Evolutionary conservation across 1,284 basidiomycete species (phyloP).

Genomic region (Phellopilus nigrolimitatus): DNA sequence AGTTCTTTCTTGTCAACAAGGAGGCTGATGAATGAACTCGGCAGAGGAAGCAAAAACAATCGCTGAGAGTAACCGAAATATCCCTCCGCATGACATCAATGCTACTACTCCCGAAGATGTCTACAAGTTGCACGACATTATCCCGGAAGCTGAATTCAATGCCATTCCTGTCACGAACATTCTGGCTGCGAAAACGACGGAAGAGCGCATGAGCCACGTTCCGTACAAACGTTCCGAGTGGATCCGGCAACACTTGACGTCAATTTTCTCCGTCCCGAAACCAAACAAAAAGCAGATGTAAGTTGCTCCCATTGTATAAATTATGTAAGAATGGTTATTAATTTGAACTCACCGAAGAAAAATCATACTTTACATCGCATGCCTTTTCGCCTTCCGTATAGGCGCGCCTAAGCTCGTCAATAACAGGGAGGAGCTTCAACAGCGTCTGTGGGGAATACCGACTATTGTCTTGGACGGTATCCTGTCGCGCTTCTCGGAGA

Average conservation of each 20-base stretch:
- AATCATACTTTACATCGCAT: conserved; percentile 73
- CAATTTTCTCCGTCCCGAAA: conserved; percentile 37
- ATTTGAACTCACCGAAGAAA: conserved; percentile 55
- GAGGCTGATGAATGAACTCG: conserved; percentile 4
- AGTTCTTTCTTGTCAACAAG: background rate
- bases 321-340: conserved; percentile 10
- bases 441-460: conserved; percentile 58
- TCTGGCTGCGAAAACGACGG: conserved; percentile 43
- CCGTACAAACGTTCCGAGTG: conserved; percentile 64
- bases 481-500: conserved; percentile 77
- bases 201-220: conserved; percentile 51
- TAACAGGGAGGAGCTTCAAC: conserved; percentile 46
- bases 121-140: conserved; percentile 72
- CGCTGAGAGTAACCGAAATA: conserved; percentile 60
- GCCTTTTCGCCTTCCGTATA: conserved; percentile 67
- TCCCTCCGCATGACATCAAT: conserved; percentile 65
- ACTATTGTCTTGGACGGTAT: conserved; percentile 67
- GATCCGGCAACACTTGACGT: conserved; percentile 56
- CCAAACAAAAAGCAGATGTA: conserved; percentile 58
- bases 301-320: conserved; percentile 24
- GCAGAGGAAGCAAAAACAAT: conserved; percentile 61
- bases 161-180: conserved; percentile 52
- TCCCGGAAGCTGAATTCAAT: conserved; percentile 75
- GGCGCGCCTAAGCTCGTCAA: conserved; percentile 37
- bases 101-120: conserved; percentile 67